phyloP scores from a whole-genome alignment of 2,329 filamentous ascomycete genomes.

The Colletotrichum ledebouriae region DNA sequence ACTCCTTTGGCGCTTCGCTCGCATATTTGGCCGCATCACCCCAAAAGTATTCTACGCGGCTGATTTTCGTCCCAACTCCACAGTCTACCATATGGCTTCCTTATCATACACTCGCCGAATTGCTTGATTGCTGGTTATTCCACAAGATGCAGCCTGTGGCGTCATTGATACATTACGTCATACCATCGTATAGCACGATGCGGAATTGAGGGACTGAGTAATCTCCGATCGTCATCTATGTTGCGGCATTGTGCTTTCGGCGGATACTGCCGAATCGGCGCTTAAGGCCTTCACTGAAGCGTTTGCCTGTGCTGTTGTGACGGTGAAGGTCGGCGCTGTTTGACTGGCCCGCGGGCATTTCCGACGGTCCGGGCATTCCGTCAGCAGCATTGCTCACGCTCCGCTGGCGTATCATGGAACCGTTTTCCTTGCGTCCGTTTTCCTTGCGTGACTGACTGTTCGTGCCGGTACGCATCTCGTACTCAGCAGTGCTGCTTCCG shows the following conservation, averaged over 20 bases:
- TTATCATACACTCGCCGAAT: slow-evolving; percentile 24
- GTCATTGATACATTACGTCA: slow-evolving; percentile 11
- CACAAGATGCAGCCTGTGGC: background rate
- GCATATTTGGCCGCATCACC: background rate
- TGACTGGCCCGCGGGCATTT: slow-evolving; percentile 43
- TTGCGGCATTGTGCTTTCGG: slow-evolving; percentile 54
- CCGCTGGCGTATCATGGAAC: slow-evolving; percentile 54
- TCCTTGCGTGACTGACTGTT: slow-evolving; percentile 46
- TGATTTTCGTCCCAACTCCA: background rate
- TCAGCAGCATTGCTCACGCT: slow-evolving; percentile 58
- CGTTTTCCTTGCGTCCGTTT: slow-evolving; percentile 45
- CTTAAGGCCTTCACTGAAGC: slow-evolving; percentile 65
- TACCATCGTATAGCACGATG: background rate
- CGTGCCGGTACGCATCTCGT: slow-evolving; percentile 63
- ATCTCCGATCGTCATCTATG: slow-evolving; percentile 1
- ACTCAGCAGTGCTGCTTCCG: slow-evolving; percentile 52
- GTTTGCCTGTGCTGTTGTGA: slow-evolving; percentile 59
- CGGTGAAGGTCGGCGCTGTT: slow-evolving; percentile 50
- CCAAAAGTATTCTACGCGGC: background rate
- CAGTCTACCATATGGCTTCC: background rate
- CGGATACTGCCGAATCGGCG: slow-evolving; percentile 67
- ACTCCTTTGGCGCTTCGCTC: background rate
- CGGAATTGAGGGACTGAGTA: background rate
- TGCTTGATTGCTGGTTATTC: background rate
- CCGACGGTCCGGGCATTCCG: slow-evolving; percentile 44